Conservation (phyloP, 2,329 filamentous ascomycete species). For the Chrysoporthe austroafricana region DNA sequence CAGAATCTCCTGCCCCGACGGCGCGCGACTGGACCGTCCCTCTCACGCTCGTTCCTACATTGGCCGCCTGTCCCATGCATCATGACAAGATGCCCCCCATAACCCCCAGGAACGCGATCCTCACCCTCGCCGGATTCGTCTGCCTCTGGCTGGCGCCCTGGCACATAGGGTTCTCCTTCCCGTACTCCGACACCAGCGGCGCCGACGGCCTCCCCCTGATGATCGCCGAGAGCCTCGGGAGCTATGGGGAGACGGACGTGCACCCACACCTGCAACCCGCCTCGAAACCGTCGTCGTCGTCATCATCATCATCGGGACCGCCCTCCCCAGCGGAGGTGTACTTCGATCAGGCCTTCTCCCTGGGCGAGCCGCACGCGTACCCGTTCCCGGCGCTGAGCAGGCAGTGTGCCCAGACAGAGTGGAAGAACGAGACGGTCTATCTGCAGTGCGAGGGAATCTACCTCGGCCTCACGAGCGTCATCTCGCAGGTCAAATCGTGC, state of each 20-base stretch:
- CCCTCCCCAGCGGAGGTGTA: constrained; percentile 22
- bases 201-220: background rate
- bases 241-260: constrained; percentile 4
- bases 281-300: background rate
- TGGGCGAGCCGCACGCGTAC: constrained; percentile 25
- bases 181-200: background rate
- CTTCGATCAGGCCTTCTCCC: constrained; percentile 35
- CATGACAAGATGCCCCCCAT: constrained; percentile 1
- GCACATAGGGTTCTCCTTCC: background rate
- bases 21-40: no score
- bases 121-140: background rate
- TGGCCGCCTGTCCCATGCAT: background rate
- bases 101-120: background rate
- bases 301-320: background rate
- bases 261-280: background rate
- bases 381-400: constrained; percentile 30
- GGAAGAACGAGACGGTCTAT: constrained; percentile 33
- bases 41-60: background rate
- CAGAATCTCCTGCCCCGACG: no score
- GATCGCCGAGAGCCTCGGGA: constrained; percentile 12
- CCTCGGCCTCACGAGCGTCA: constrained; percentile 39
- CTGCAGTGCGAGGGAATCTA: constrained; percentile 39
- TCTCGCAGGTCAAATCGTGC: constrained; percentile 42
- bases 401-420: constrained; percentile 35
- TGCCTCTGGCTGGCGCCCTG: background rate